These are phyloP conservation scores for Hansenula lynferdii DNA, from an alignment of 1,139 yeast species.

Conservation along the genomic window DNA sequence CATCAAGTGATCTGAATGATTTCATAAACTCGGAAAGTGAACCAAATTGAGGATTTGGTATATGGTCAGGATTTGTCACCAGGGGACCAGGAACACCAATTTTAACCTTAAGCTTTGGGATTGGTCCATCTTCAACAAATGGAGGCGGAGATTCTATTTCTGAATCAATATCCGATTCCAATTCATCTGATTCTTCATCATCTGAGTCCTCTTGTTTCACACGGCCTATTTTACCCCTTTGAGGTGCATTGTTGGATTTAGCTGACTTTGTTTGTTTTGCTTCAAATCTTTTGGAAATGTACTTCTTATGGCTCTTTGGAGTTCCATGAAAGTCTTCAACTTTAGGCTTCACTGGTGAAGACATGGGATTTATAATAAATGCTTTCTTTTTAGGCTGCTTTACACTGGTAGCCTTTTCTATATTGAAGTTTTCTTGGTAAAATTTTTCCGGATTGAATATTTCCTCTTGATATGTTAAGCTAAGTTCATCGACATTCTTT, in stretches of 20 bases:
- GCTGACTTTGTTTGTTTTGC: too few species aligned
- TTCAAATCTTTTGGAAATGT: too few species aligned
- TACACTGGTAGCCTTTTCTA: conserved; percentile 2
- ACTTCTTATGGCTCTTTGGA: too few species aligned
- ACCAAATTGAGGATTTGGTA: conserved; percentile 34
- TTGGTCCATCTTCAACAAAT: conserved; percentile 10
- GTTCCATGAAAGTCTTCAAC: too few species aligned
- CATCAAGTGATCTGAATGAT: conserved; percentile 56
- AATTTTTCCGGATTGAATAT: too few species aligned
- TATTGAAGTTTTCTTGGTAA: conserved; percentile 15
- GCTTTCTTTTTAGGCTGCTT: neutral
- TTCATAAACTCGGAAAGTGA: conserved; percentile 38
- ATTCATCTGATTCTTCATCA: conserved; percentile 16
- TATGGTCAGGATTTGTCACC: conserved; percentile 77
- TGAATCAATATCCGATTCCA: too few species aligned
- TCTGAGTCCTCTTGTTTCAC: too few species aligned
- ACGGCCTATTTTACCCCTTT: too few species aligned
- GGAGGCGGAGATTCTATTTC: conserved; percentile 16
- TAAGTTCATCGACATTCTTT: conserved; percentile 18
- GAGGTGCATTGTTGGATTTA: too few species aligned
- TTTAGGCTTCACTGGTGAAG: neutral
- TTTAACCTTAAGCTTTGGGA: conserved; percentile 38
- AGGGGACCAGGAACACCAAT: conserved; percentile 52
- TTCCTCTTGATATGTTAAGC: conserved; percentile 14
- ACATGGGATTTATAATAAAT: neutral